A percentile compares a stretch with the other conserved stretches of the same genome.
Evolutionary conservation across 148 eudicot species (phyloP).

Genomic region (Rhododendron vialii): DNA sequence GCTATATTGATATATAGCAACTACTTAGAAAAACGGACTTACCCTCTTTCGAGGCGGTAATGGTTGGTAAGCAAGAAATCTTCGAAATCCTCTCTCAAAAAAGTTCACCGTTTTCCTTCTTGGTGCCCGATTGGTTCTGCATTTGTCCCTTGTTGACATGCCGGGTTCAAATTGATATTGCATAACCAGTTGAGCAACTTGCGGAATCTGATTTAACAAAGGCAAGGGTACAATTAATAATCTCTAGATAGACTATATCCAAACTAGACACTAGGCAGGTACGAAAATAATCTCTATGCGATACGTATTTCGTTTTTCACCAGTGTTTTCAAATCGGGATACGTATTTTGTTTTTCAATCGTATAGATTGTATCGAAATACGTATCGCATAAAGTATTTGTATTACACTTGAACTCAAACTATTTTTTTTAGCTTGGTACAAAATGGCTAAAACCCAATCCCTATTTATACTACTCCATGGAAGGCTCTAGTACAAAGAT

Average conservation of each 20-base stretch:
- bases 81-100: background rate
- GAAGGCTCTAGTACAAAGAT: too few relatives aligned
- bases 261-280: background rate
- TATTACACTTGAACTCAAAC: too few relatives aligned
- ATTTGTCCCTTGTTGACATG: background rate
- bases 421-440: too few relatives aligned
- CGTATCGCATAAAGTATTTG: too few relatives aligned
- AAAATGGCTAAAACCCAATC: too few relatives aligned
- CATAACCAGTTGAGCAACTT: background rate
- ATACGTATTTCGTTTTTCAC: too few relatives aligned
- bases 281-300: too few relatives aligned
- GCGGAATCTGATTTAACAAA: background rate
- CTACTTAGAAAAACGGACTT: background rate
- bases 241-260: background rate
- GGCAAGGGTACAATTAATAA: background rate
- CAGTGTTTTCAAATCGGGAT: too few relatives aligned
- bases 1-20: background rate
- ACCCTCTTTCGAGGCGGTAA: background rate
- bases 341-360: too few relatives aligned
- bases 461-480: too few relatives aligned
- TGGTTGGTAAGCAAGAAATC: background rate
- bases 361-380: too few relatives aligned
- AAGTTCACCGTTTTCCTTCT: background rate
- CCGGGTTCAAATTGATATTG: background rate
- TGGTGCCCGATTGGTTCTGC: background rate